Evolutionary conservation across 495 filamentous ascomycete species (phyloP).

Genomic region (Aspergillus sclerotioniger): DNA sequence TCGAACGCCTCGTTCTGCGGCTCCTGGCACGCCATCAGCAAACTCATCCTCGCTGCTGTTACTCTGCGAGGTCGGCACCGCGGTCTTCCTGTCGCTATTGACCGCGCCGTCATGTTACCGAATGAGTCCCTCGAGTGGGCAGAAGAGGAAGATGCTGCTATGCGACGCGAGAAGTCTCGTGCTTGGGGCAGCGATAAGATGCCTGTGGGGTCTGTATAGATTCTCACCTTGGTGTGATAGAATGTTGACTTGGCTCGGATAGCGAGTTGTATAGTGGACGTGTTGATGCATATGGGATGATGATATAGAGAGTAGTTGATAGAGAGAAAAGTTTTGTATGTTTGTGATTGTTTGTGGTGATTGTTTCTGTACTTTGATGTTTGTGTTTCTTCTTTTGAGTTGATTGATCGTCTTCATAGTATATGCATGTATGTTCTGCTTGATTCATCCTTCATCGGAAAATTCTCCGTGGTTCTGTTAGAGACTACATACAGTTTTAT

Average conservation of each 20-base stretch:
- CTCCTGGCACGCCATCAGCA: slow-evolving; percentile 66
- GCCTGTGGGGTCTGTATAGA: slow-evolving; percentile 31
- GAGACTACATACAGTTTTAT: too few relatives aligned
- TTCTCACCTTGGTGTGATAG: not conserved
- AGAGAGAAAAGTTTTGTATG: not conserved
- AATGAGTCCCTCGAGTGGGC: slow-evolving; percentile 54
- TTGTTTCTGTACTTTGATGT: not conserved
- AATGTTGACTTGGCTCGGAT: too few relatives aligned
- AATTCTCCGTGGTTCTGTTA: too few relatives aligned
- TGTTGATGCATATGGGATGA: too few relatives aligned
- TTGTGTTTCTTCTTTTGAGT: too few relatives aligned
- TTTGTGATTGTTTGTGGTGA: not conserved
- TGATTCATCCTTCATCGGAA: too few relatives aligned
- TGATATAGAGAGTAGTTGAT: too few relatives aligned
- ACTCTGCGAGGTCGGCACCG: slow-evolving; percentile 78
- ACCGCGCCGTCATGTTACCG: slow-evolving; percentile 73
- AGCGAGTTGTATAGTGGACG: too few relatives aligned
- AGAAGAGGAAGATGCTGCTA: slow-evolving; percentile 60
- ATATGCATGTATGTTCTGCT: too few relatives aligned
- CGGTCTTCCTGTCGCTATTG: slow-evolving; percentile 77
- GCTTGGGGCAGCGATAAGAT: slow-evolving; percentile 27
- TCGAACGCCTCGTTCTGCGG: slow-evolving; percentile 72
- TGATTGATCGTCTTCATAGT: too few relatives aligned
- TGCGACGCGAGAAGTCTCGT: slow-evolving; percentile 34
- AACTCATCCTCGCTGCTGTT: slow-evolving; percentile 73